Percentiles rank a stretch among this genome's conserved stretches.
These are phyloP conservation scores for Colletotrichum somersetense DNA, from an alignment of 2,329 filamentous ascomycete species.

Conservation along the genomic window DNA sequence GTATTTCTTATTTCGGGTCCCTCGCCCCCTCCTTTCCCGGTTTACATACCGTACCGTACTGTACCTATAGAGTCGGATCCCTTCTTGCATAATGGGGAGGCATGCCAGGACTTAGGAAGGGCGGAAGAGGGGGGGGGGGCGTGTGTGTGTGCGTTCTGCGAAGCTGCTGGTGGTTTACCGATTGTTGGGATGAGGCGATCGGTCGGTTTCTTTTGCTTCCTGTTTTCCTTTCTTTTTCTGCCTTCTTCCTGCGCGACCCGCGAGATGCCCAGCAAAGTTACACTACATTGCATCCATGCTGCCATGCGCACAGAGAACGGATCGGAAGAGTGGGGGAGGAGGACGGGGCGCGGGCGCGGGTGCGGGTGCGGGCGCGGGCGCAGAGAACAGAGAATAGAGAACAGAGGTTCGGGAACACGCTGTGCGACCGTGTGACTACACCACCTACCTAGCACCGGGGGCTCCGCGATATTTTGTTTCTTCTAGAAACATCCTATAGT, in stretches of 20 bases:
- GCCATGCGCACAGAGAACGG: slow-evolving; percentile 15
- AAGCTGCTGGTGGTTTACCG: slow-evolving; percentile 30
- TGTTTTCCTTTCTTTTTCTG: not conserved
- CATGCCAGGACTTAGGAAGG: slow-evolving; percentile 7
- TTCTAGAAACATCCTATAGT: not conserved
- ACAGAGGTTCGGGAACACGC: slow-evolving; percentile 29
- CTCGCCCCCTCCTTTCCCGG: not conserved
- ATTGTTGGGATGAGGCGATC: slow-evolving; percentile 32
- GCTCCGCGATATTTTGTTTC: not conserved
- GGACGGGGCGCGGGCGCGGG: not conserved
- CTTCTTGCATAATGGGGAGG: not conserved
- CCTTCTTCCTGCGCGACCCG: slow-evolving; percentile 1
- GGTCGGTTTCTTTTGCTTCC: not conserved
- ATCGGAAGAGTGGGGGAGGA: slow-evolving; percentile 23
- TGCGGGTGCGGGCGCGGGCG: not conserved
- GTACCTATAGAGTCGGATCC: not conserved
- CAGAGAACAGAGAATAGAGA: slow-evolving; percentile 25
- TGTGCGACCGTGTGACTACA: slow-evolving; percentile 21
- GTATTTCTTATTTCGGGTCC: not conserved
- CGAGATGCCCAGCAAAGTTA: slow-evolving; percentile 3
- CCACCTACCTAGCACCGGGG: not conserved
- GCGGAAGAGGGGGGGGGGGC: not conserved
- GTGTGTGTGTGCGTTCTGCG: slow-evolving; percentile 1
- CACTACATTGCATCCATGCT: slow-evolving; percentile 10
- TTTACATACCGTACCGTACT: slow-evolving; percentile 4